Evolutionary conservation across 2,329 filamentous ascomycete genomes (phyloP).

Genomic region (Verticillium nonalfalfae): DNA sequence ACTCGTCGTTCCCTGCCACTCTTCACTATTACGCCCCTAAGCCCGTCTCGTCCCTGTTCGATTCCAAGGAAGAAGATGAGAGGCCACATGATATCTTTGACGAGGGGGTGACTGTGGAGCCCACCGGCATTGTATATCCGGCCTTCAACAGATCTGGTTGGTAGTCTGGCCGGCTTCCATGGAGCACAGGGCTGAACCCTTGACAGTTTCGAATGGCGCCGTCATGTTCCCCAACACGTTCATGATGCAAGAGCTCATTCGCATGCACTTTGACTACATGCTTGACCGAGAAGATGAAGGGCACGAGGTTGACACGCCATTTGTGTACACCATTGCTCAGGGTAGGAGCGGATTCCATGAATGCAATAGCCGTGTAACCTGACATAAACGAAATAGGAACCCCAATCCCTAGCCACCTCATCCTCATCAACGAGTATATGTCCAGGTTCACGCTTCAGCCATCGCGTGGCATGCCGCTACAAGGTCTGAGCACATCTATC

Average conservation of each 20-base stretch:
- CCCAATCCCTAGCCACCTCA: conserved; percentile 6
- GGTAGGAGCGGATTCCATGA: conserved; percentile 2
- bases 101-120: neutral
- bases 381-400: neutral
- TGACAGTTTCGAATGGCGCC: conserved; percentile 9
- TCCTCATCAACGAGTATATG: conserved; percentile 11
- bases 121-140: neutral
- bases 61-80: neutral
- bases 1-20: conserved; percentile 11
- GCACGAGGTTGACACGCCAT: conserved; percentile 4
- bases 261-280: conserved; percentile 9
- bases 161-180: neutral
- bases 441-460: conserved; percentile 13
- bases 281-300: conserved; percentile 8
- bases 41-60: conserved; percentile 5
- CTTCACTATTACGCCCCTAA: conserved; percentile 10
- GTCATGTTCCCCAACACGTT: conserved; percentile 15
- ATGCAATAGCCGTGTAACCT: neutral
- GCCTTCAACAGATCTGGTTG: neutral
- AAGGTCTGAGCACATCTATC: conserved; percentile 5
- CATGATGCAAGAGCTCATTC: conserved; percentile 11
- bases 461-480: conserved; percentile 10
- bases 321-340: conserved; percentile 10
- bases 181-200: neutral
- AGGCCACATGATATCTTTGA: neutral